These are phyloP conservation scores for Aureobasidium uvarum DNA, from an alignment of 2,329 filamentous ascomycete species.

Conservation along the genomic window DNA sequence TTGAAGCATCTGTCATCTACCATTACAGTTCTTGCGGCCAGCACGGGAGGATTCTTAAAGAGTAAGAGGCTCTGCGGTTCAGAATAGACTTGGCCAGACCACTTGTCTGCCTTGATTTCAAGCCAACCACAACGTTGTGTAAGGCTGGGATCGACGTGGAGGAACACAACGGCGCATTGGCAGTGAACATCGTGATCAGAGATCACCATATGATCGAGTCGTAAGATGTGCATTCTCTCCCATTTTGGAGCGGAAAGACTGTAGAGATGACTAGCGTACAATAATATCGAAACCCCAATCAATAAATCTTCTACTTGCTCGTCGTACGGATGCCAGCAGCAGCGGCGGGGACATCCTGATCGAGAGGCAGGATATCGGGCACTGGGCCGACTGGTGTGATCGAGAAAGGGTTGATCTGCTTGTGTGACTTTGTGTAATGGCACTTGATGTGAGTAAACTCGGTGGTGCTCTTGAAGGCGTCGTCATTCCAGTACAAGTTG, in stretches of 20 bases:
- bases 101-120: constrained; percentile 7
- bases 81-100: background rate
- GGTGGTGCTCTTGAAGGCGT: constrained; percentile 77
- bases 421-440: constrained; percentile 65
- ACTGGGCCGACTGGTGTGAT: constrained; percentile 85
- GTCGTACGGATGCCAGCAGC: constrained; percentile 13
- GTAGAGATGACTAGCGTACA: constrained; percentile 17
- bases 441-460: constrained; percentile 95
- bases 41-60: background rate
- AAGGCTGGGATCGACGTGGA: background rate
- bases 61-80: background rate
- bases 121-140: background rate
- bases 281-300: background rate
- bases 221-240: background rate
- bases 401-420: constrained; percentile 61
- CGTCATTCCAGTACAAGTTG: constrained; percentile 77
- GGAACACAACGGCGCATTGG: constrained; percentile 7
- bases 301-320: background rate
- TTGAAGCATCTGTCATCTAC: constrained; percentile 6
- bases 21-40: background rate
- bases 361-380: constrained; percentile 74
- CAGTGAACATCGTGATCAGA: background rate
- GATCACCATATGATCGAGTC: background rate
- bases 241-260: background rate
- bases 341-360: constrained; percentile 68